Evolutionary conservation across 139 green algal genomes (phyloP), one percentile per base, ranked within the genome.

Genomic region (Micromonas commoda): DNA sequence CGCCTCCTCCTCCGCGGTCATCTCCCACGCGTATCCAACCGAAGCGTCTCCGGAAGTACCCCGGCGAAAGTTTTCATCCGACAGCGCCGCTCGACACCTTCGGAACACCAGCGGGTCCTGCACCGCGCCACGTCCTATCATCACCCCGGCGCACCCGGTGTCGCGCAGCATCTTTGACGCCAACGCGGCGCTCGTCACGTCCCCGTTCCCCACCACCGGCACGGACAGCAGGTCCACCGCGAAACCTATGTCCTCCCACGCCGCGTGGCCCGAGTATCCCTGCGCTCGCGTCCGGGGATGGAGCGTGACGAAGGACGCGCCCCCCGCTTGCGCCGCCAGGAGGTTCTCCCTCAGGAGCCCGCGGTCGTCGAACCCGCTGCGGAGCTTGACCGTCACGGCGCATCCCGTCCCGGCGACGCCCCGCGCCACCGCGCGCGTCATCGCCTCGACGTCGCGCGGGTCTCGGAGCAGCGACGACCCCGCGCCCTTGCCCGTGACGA

Each of bases 181-280:
- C 0, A 63, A 67, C 13, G 35, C 67, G 51, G 77, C 74, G 20
- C 57, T 82, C n/a, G 87, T 83, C 6, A 92, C 80, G 66, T 92
- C 88, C 31, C 88, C 88, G 72, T 92, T 92, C 37, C 88, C 88
- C 0, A 91, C 79, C 80, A 92, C 85, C 34, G 87, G 87, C 23
- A 91, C 87, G 54, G 63, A 32, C 35, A 91, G 83, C 76, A 88
- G 66, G 66, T 87, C 64, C 71, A 82, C 79, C 23, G 88, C 88
- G 1, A 45, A 5, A 1, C 77, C 75, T 16, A 88, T 87, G 38
- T 90, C 69, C 0, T 35, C 34, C 88, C 88, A 92, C 69, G 88
- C 83, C 2, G 85, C 89, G 23, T n/a, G 33, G 4, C 85, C 88
- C 3, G 71, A 68, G 78, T 93, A 93, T 0, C 81, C 71, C 79